Evolutionary conservation across 768 basidiomycete species (phyloP).

Genomic region (Lanmaoa pseudosensibilis): DNA sequence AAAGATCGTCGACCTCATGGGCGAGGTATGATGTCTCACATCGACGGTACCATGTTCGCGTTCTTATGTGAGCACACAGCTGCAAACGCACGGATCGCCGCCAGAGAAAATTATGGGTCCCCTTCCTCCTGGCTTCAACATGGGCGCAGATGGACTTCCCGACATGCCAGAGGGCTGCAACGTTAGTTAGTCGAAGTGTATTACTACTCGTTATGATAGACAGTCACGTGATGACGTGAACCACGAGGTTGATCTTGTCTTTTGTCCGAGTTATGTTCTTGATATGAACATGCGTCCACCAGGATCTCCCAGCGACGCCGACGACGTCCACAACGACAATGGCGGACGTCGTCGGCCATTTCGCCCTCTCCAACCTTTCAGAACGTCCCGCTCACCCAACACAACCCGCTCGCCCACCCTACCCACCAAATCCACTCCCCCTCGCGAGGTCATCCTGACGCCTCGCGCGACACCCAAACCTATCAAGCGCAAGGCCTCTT

Average conservation of each 20-base stretch:
- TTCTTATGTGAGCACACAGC: constrained; percentile 2
- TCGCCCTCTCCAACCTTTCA: constrained; percentile 15
- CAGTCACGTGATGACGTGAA: constrained; percentile 15
- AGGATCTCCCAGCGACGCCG: constrained; percentile 5
- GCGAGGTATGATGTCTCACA: constrained; percentile 49
- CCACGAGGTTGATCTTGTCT: constrained; percentile 3
- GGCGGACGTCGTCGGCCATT: constrained; percentile 19
- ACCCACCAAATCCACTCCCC: constrained; percentile 61
- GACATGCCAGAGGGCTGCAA: constrained; percentile 37
- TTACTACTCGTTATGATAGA: background rate
- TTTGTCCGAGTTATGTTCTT: too few species aligned
- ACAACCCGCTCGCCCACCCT: constrained; percentile 37
- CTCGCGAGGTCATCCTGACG: constrained; percentile 55
- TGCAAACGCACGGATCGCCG: constrained; percentile 78
- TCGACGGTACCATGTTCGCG: background rate
- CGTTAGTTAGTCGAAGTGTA: constrained; percentile 5
- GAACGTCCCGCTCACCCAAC: constrained; percentile 31
- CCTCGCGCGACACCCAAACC: constrained; percentile 37
- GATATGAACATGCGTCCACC: constrained; percentile 23
- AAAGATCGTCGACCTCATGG: constrained; percentile 68
- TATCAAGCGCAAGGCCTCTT: constrained; percentile 36
- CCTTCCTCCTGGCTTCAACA: constrained; percentile 65
- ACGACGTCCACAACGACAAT: background rate
- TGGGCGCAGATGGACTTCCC: constrained; percentile 57
- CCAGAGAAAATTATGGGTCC: constrained; percentile 83